Evolutionary conservation across 495 filamentous ascomycete species (phyloP).

Genomic region (Penicillium dipodomyicola): DNA sequence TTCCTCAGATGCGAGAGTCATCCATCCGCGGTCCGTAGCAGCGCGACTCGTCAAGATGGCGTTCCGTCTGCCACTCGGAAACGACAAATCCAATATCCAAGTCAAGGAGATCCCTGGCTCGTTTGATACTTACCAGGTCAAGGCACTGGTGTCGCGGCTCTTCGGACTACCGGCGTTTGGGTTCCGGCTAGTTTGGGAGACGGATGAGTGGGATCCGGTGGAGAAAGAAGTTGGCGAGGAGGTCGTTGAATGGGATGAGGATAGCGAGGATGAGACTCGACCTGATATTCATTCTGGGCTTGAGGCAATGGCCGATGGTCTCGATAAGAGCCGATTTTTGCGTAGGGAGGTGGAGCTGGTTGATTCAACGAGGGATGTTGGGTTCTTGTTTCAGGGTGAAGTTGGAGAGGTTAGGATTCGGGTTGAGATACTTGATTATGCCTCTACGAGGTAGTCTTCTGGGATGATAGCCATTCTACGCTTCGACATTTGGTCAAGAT

Average conservation of each 20-base stretch:
- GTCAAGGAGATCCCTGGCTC: conserved; percentile 65
- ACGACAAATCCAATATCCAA: conserved; percentile 12
- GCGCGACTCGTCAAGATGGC: conserved; percentile 65
- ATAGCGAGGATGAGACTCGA: conserved; percentile 53
- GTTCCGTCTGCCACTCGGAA: conserved; percentile 46
- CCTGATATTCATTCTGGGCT: not conserved
- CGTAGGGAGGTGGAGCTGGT: conserved; percentile 76
- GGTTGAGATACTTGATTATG: conserved; percentile 49
- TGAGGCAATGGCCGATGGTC: conserved; percentile 22
- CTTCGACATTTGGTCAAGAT: not conserved
- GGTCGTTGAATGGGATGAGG: conserved; percentile 47
- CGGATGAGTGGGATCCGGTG: conserved; percentile 79
- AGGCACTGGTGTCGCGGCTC: conserved; percentile 69
- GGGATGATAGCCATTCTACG: not conserved
- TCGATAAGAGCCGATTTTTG: conserved; percentile 51
- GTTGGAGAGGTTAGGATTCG: conserved; percentile 60
- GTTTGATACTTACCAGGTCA: conserved; percentile 76
- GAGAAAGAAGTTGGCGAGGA: conserved; percentile 53
- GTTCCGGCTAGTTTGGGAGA: conserved; percentile 73
- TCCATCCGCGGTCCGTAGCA: conserved; percentile 65
- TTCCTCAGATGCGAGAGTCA: conserved; percentile 34
- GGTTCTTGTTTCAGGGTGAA: conserved; percentile 73
- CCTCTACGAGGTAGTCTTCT: conserved; percentile 8
- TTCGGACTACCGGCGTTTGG: conserved; percentile 63
- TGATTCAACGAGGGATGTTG: conserved; percentile 76